Evolutionary conservation across 192 early-diverging fungal genomes (phyloP), one percentile per base, ranked within the genome.

Genomic region (Lobulomyces angularis): DNA sequence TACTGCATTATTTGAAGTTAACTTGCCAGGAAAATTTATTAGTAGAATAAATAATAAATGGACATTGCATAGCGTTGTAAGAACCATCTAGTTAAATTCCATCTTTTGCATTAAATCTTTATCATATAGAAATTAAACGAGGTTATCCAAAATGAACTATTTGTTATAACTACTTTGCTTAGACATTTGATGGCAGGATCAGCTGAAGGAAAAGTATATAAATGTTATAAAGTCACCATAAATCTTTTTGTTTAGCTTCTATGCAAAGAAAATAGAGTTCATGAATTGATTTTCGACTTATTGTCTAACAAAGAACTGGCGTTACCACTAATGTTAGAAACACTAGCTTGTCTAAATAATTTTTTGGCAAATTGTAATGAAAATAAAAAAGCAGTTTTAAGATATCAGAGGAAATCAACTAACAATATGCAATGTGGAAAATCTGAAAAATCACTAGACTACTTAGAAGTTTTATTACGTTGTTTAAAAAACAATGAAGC

Each of bases 281-380:
- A 29, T 35, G 19, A 48, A 21, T 9, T 18, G 21, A 1, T n/a
- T 29, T 11, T 0, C 20, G 17, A 39, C 1, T 36, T 25, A 31
- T 1, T 1, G 44, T 3, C 12, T 55, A 3, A 37, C 8, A 3
- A 23, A 14, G 55, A 62, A 17, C 16, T 34, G 18, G 36, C 29
- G 24, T 51, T 51, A 1, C 37, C 22, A 8, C 31, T 55, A 9
- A 8, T 51, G 5, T 26, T 48, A 3, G 61, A 63, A 37, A 41
- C 36, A 9, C 37, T 64, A 7, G 25, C 21, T 1, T 57, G 58
- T 41, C n/a, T 64, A 29, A 43, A 46, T 5, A 64, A 64, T 41
- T 20, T 55, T 11, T 17, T 64, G 28, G 41, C 53, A 16, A 46
- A 57, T 22, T 47, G 35, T 37, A 29, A 37, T 22, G n/a, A 23